Base-by-base conservation (phyloP, 495 filamentous ascomycete species). In the Cairneyella variabilis region DNA sequence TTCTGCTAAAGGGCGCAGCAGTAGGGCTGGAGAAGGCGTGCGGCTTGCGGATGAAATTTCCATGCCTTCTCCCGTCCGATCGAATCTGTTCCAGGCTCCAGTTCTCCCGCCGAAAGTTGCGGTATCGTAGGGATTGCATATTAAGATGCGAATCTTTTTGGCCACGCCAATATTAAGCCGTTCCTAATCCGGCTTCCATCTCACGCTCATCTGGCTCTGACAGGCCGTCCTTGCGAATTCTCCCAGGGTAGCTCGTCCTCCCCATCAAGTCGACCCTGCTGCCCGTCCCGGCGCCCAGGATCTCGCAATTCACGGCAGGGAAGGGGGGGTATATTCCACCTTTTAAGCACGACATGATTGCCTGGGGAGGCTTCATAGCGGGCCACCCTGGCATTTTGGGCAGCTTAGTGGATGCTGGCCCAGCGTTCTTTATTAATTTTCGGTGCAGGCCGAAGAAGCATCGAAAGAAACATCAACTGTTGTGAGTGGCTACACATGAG, bases 281-380 rank as follows among this genome's bases (percentile, higher is more conserved):
- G 26, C 18, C 41, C 41, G 41, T 27, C 41, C 41, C 41, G 41
- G 41, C 16, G 18, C 23, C 41, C 41, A 44, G 20, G 41, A 44
- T 44, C 41, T 32, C 28, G 28, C 28, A 6, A 32, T 32, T 32
- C 28, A 32, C 28, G 28, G 14, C 28, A 7, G 28, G 28, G 28
- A 14, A 32, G 28, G 28, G 28, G 28, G 28, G 20, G 20, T 44
- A 44, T 44, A 44, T 28, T 44, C 16, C 41, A 20, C 20, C 41
- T 23, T 17, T 44, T 32, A 32, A 32, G 28, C n/a, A n/a, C n/a
- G n/a, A n/a, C n/a, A n/a, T n/a, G n/a, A n/a, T n/a, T n/a, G n/a
- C n/a, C n/a, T n/a, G n/a, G n/a, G n/a, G n/a, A n/a, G n/a, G n/a
- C n/a, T n/a, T n/a, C n/a, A n/a, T n/a, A n/a, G n/a, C n/a, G n/a